phyloP scores from a whole-genome alignment of 352 stramenopile genomes.

The Aphanomyces invadans region DNA sequence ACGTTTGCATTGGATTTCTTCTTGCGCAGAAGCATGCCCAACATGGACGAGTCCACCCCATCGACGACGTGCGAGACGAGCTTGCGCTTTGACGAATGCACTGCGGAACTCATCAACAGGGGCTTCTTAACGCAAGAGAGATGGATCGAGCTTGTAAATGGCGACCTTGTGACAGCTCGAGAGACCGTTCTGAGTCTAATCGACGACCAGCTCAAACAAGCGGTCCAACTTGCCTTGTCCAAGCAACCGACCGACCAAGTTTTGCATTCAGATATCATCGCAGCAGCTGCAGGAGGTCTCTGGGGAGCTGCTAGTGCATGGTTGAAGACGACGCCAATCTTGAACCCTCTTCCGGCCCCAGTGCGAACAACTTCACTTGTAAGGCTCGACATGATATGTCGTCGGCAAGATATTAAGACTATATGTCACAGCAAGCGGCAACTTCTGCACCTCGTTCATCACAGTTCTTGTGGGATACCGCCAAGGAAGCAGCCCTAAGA shows the following conservation, averaged over 20 bases:
- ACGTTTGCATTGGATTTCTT: too few species aligned
- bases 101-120: slow-evolving; percentile 6
- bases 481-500: slow-evolving; percentile 61
- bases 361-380: background rate
- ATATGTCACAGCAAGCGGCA: slow-evolving; percentile 23
- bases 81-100: background rate
- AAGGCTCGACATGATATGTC: too few species aligned
- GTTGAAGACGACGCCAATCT: slow-evolving; percentile 28
- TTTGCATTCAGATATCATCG: slow-evolving; percentile 38
- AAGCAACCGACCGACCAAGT: slow-evolving; percentile 20
- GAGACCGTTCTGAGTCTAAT: background rate
- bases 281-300: slow-evolving; percentile 48
- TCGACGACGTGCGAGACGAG: background rate
- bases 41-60: background rate
- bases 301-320: slow-evolving; percentile 65
- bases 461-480: slow-evolving; percentile 54
- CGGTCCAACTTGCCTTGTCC: background rate
- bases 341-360: slow-evolving; percentile 7
- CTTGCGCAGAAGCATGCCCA: background rate
- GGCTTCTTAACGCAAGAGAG: slow-evolving; percentile 5
- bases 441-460: slow-evolving; percentile 12
- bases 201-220: background rate
- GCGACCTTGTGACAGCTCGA: background rate
- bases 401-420: too few species aligned
- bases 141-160: background rate